Base-by-base conservation (phyloP, 2,329 filamentous ascomycete genomes). In the Sporothrix pallida region DNA sequence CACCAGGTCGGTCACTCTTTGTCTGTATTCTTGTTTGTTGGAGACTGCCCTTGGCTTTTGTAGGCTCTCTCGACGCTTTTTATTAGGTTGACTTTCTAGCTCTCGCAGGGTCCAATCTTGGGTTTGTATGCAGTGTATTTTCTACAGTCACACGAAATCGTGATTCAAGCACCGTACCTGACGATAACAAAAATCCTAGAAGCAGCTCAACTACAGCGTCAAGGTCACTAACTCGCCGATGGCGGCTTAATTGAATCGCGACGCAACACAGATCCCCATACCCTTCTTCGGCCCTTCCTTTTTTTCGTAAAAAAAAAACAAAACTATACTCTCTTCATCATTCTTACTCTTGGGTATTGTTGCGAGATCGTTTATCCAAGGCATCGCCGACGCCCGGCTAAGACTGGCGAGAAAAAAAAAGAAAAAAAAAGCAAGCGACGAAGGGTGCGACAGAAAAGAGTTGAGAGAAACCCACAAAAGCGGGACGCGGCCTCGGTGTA, bases 401-500 rank as follows among this genome's bases (percentile, higher is more conserved):
- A 31, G 26, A 60, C 12, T 58, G 26, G 26, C 15, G 56, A 60
- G 56, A 60, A 60, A 26, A 26, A 26, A 56, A 23, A 26, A 56
- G 15, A 20, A 23, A 20, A 6, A n/a, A n/a, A 52, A 8, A 54
- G 15, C 13, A 20, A 56, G 15, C 20, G 15, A 13, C 15, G 15
- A 9, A 48, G 46, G 9, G 10, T 7, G n/a, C 7, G 56, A 6
- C 56, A 60, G 23, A 60, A 60, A 60, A 58, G 31, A 31, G 23
- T 31, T 13, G 20, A 31, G 20, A 13, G 5, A 7, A 62, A n/a
- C 31, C 58, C 58, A 62, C 58, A 37, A 62, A 52, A 68, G 63
- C 63, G 63, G 63, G 63, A 26, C 44, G 13, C 37, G 42, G n/a
- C 42, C 13, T 68, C 65, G 65, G 65, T 31, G 65, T n/a, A 68